Percentiles rank a stretch among this genome's conserved stretches.
These are phyloP conservation scores for Breviolum minutum DNA, from an alignment of 73 alveolate species.

Conservation along the genomic window DNA sequence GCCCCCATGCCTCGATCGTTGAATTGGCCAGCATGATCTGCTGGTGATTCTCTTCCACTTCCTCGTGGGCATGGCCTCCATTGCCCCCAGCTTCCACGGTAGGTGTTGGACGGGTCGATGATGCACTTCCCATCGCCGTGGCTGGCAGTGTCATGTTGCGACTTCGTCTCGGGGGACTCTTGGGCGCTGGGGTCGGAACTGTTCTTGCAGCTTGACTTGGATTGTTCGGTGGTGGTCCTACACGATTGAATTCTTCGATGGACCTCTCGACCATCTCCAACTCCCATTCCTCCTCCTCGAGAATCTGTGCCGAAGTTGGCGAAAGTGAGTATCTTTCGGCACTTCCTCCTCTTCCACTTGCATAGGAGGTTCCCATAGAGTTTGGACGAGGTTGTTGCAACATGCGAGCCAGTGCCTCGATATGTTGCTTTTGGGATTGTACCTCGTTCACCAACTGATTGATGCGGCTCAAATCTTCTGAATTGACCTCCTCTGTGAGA, in stretches of 20 bases:
- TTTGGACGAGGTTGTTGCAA: not conserved
- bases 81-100: not conserved
- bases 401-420: not conserved
- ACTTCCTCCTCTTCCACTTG: no score
- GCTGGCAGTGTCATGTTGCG: not conserved
- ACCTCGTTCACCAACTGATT: not conserved
- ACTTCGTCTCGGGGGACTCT: not conserved
- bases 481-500: not conserved
- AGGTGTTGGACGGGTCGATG: not conserved
- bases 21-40: not conserved
- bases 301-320: not conserved
- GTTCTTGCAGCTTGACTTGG: not conserved
- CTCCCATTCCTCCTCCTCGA: not conserved
- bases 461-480: not conserved
- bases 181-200: not conserved
- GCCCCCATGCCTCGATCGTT: not conserved
- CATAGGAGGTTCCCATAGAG: no score
- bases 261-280: not conserved
- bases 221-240: not conserved
- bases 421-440: not conserved
- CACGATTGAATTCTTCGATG: not conserved
- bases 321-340: no score
- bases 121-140: not conserved
- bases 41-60: not conserved
- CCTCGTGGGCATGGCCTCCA: no score